Base-by-base conservation (phyloP, 2,329 filamentous ascomycete genomes). In the Xylariaceae sp. region DNA sequence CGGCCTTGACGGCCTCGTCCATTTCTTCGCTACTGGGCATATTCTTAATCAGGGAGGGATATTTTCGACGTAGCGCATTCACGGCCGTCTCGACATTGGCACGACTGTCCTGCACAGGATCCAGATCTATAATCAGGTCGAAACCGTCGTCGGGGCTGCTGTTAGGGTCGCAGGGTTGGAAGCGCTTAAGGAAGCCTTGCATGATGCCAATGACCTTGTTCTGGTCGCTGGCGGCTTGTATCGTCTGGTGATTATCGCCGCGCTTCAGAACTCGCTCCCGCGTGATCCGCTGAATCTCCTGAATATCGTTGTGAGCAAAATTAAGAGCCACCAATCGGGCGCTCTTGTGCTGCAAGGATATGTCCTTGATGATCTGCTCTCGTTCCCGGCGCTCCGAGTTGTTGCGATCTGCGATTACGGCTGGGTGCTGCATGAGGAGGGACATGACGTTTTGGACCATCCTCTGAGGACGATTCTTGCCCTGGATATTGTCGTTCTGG, bases 181-280 rank as follows among this genome's bases (percentile, higher is more conserved):
- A 96, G 22, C 92, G 78, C 10, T 75, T 60, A 45, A 98, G 70
- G 60, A 98, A 98, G 3, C 87, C 86, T 48, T 95, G 85, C 92
- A 98, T 96, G 48, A 98, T 94, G 5, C 77, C 75, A 29, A 92
- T 68, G 35, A 92, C 85, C 57, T 94, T 90, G 13, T 70, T 63
- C 29, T 68, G 61, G 28, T 82, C 75, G 36, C 84, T 82, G 29
- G 76, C 82, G 9, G 90, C 89, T 51, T 92, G 88, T 39, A 98
- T 96, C 1, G 92, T 98, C 61, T 98, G 92, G 57, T 98, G 92
- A 52, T 96, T 96, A 58, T 98, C 88, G 11, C 92, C 92, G 15
- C 92, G 82, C 5, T 77, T 72, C 14, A 95, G 64, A 1, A 98
- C 86, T 31, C 92, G 80, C 42, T 80, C 72, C 37, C 77, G 80